Evolutionary conservation across 2,329 filamentous ascomycete species (phyloP), one percentile per base, ranked within the genome.

Genomic region (Fusarium newnesense): DNA sequence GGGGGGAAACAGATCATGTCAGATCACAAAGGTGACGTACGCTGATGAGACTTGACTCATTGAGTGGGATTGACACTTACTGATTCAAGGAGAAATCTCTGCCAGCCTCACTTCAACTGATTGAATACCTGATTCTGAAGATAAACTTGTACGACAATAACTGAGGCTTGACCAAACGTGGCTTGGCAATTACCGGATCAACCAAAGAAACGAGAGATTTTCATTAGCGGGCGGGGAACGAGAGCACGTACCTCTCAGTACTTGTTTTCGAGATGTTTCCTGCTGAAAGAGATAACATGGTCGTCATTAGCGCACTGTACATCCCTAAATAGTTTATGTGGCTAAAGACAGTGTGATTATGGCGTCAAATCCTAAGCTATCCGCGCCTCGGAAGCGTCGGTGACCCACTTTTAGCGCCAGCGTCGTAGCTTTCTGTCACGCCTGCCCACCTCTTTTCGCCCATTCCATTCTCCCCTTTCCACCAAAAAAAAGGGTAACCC

Each of bases 401-500:
- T 18, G 60, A 34, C 60, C 74, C 74, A 60, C 74, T 76, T 54
- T 43, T 72, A 37, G 32, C 30, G 42, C 65, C 67, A 67, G 70
- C 69, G 69, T 73, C 52, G 52, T 75, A 76, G 70, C 75, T 67
- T 75, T 76, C 72, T 70, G 74, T 76, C 75, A 70, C 76, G 74
- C 71, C 77, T 75, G 68, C 71, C 75, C 75, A 76, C 74, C 75
- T 71, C 67, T 75, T 78, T 73, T 77, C 66, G 70, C 77, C 77
- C 75, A 76, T 76, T 75, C 67, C 66, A 70, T 69, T 77, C 72
- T 75, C 74, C 79, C 75, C 76, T 79, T 76, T 78, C 75, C 73
- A 79, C 77, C 77, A 75, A 78, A 81, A 80, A 68, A 80, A 75
- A 79, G 77, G 76, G 69, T 77, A 75, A 80, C 78, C 79, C 79